A percentile compares a stretch with the other conserved stretches of the same genome.
Conservation (phyloP, 768 basidiomycete species). For the Ramaria rubella region DNA sequence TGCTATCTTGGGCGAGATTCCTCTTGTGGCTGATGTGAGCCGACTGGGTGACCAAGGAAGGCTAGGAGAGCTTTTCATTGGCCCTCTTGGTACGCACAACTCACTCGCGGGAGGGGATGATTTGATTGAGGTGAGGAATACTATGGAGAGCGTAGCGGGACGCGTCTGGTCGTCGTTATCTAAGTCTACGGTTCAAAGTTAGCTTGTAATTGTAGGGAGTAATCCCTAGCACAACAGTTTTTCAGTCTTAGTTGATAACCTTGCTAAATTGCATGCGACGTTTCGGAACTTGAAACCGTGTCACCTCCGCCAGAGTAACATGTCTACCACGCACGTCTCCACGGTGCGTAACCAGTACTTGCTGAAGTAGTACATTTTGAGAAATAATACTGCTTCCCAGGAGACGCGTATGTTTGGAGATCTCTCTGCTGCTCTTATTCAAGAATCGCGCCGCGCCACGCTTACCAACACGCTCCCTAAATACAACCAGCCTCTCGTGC, state of each 20-base stretch:
- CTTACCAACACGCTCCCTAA: conserved; percentile 79
- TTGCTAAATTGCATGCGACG: background rate
- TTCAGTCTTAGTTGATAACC: too few species aligned
- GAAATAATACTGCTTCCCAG: background rate
- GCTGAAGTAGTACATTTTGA: background rate
- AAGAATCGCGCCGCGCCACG: conserved; percentile 80
- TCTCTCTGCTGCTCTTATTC: conserved; percentile 80
- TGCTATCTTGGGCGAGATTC: conserved; percentile 71
- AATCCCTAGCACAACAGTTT: background rate
- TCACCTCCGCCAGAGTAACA: background rate
- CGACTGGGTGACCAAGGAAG: conserved; percentile 61
- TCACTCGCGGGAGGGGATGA: conserved; percentile 16
- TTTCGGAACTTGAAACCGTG: conserved; percentile 4
- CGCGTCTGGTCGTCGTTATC: conserved; percentile 13
- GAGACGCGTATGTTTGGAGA: conserved; percentile 44
- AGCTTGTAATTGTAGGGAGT: background rate
- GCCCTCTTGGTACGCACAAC: background rate
- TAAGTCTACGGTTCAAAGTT: background rate
- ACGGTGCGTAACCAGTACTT: background rate
- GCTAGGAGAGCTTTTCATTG: conserved; percentile 26
- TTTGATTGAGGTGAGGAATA: conserved; percentile 24
- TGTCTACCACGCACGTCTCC: conserved; percentile 7
- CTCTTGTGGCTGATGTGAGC: conserved; percentile 72
- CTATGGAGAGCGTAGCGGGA: conserved; percentile 17
- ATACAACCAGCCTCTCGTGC: conserved; percentile 86